Base-by-base conservation (phyloP, 2,329 filamentous ascomycete genomes). In the Incumbomyces delicatus region DNA sequence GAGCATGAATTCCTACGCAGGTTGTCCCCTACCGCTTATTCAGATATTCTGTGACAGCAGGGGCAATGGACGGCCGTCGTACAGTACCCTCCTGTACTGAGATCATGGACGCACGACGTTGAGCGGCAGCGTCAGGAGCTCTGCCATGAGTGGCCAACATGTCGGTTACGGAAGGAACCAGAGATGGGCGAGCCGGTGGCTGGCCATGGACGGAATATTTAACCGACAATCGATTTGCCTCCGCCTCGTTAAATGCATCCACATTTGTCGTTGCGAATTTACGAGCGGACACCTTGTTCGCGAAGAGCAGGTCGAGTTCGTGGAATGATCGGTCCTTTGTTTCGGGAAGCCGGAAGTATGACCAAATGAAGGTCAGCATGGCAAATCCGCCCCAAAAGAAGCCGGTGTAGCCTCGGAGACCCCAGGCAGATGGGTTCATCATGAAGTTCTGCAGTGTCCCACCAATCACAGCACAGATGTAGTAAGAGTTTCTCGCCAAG, bases 401-500 rank as follows among this genome's bases (percentile, higher is more conserved):
- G 0, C 61, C 63, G 1, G 59, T 53, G 39, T 62, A 63, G 7
- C 60, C 63, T 1, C 55, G 39, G 53, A 59, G 54, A 43, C 63
- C 53, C n/a, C 53, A 56, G 22, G 59, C 50, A 17, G 59, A 56
- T 6, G 54, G 50, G 32, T 63, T 61, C 50, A 65, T 59, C n/a
- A 57, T 56, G 36, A 62, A 64, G 11, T 62, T 61, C 10, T 62
- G 61, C 1, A 57, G 53, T 2, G 62, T 55, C 0, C 57, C 54
- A 16, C 57, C 57, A 8, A 60, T 50, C 3, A 62, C 57, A 36
- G 67, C 66, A 12, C 61, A 56, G 3, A 75, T 60, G 50, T 78
- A 74, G 58, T 75, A 78, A 10, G 67, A 56, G 37, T 66, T 69
- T n/a, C 75, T 67, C 1, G 73, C 74, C n/a, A 78, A 61, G 10